Percentiles rank a stretch among this genome's conserved stretches.
Conservation (phyloP, 2,329 filamentous ascomycete genomes). For the Aspergillus fijiensis region DNA sequence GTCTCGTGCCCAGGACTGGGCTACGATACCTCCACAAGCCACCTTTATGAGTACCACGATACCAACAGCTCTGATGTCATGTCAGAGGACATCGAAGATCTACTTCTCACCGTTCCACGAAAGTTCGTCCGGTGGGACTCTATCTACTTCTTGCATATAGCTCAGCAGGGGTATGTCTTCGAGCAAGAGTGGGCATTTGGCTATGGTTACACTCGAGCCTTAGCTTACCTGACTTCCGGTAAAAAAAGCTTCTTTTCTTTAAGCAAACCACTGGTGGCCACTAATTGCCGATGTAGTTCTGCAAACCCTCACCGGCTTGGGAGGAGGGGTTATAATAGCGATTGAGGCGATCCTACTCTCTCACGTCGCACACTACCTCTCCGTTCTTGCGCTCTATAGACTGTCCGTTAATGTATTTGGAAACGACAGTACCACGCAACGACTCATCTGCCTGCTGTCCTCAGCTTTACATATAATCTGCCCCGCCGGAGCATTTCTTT, state of each 20-base stretch:
- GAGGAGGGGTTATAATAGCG: conserved; percentile 26
- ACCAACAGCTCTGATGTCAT: conserved; percentile 13
- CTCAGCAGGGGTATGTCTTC: conserved; percentile 55
- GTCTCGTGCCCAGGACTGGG: conserved; percentile 56
- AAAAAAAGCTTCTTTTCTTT: conserved; percentile 17
- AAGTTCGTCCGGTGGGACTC: conserved; percentile 62
- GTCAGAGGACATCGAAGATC: conserved; percentile 8
- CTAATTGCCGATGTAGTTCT: conserved; percentile 25
- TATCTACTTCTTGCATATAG: conserved; percentile 58
- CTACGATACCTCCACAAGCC: conserved; percentile 62
- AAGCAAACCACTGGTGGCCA: neutral
- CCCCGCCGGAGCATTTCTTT: conserved; percentile 86
- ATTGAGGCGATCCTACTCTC: conserved; percentile 66
- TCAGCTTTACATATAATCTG: conserved; percentile 77
- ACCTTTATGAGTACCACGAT: conserved; percentile 37
- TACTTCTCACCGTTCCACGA: conserved; percentile 28
- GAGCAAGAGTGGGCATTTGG: conserved; percentile 70
- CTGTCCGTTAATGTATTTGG: conserved; percentile 60
- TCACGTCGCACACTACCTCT: conserved; percentile 72
- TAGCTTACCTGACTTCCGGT: conserved; percentile 41
- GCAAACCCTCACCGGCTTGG: conserved; percentile 20
- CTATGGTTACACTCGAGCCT: conserved; percentile 51
- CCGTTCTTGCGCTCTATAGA: conserved; percentile 69
- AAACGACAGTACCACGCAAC: conserved; percentile 28
- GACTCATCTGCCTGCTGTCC: conserved; percentile 56